These are phyloP conservation scores for Pichia sp. DNA, from an alignment of 1,139 yeast species.

Conservation along the genomic window DNA sequence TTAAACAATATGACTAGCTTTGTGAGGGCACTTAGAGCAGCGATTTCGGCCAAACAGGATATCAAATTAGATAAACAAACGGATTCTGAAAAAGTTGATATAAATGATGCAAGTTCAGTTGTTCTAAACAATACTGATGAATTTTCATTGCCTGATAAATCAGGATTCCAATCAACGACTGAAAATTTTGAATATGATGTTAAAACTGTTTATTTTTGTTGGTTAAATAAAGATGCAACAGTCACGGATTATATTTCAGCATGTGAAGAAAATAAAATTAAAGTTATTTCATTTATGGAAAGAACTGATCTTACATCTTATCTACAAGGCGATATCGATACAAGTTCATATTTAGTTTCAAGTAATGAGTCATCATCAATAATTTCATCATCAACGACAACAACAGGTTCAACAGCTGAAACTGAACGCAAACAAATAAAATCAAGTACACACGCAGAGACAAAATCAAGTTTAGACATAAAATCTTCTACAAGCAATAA, in stretches of 20 bases:
- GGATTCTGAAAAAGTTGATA: neutral
- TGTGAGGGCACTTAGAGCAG: slow-evolving; percentile 2
- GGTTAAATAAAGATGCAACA: slow-evolving; percentile 63
- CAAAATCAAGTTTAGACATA: neutral
- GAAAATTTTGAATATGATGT: slow-evolving; percentile 12
- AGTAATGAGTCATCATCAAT: neutral
- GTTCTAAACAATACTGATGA: neutral
- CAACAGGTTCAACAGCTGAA: neutral
- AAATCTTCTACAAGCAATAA: neutral
- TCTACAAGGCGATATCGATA: slow-evolving; percentile 62
- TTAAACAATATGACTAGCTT: neutral
- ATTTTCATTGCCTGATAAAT: slow-evolving; percentile 37
- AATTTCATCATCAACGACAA: neutral
- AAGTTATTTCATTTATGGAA: slow-evolving; percentile 76
- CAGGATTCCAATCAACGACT: slow-evolving; percentile 39
- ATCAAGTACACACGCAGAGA: neutral
- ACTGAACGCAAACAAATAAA: neutral
- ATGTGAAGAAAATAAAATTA: slow-evolving; percentile 58
- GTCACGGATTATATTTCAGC: slow-evolving; percentile 78
- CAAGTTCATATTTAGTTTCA: slow-evolving; percentile 44
- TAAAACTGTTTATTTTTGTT: slow-evolving; percentile 59
- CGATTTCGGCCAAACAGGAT: slow-evolving; percentile 1
- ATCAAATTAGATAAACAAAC: neutral
- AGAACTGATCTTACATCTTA: slow-evolving; percentile 80
- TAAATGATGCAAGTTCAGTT: neutral